Evolutionary conservation across 2,329 filamentous ascomycete species (phyloP).

Genomic region (Sarocladiaceae sp.): DNA sequence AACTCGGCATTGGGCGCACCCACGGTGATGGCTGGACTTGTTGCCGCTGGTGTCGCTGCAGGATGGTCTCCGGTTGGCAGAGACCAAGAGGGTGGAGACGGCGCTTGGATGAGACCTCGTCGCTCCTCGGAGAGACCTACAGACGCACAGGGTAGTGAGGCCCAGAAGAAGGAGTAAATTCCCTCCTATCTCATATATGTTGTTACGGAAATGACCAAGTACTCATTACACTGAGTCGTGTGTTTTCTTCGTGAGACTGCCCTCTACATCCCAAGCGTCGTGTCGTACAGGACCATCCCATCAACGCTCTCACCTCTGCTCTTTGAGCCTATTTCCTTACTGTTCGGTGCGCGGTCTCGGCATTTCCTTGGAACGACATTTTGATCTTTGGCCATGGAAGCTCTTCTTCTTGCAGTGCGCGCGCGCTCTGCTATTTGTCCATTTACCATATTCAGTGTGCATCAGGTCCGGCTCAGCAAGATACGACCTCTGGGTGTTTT

Average conservation of each 20-base stretch:
- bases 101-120: conserved; percentile 7
- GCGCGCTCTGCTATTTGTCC: background rate
- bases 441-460: conserved; percentile 1
- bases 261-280: background rate
- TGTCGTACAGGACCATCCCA: background rate
- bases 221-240: background rate
- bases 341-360: background rate
- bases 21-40: conserved; percentile 78
- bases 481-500: conserved; percentile 2
- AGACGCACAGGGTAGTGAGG: conserved; percentile 17
- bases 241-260: background rate
- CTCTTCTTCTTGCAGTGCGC: background rate
- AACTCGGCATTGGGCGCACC: conserved; percentile 71
- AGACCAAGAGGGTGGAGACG: conserved; percentile 13
- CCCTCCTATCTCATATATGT: background rate
- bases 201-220: background rate
- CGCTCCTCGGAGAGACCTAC: conserved; percentile 8
- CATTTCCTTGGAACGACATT: conserved; percentile 3
- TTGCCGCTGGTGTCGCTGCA: conserved; percentile 71
- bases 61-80: conserved; percentile 71
- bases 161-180: conserved; percentile 20
- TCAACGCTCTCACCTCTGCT: background rate
- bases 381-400: background rate
- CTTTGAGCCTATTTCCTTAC: background rate
- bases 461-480: background rate